These are phyloP conservation scores for Lachancea sp. DNA, from an alignment of 805 yeast species.

Conservation along the genomic window DNA sequence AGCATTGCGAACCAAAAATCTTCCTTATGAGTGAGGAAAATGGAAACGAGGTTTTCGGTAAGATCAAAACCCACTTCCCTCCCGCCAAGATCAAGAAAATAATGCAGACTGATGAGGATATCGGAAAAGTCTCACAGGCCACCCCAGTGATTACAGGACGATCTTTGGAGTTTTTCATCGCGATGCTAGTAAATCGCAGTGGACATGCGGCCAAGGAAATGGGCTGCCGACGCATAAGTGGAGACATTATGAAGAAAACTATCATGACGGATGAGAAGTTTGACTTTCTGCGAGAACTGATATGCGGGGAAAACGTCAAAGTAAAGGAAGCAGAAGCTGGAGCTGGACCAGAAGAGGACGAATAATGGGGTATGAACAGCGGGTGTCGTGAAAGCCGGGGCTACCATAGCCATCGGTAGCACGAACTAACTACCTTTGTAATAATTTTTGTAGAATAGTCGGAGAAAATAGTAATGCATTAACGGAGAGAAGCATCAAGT, in stretches of 20 bases:
- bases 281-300: constrained; percentile 75
- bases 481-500: too few relatives aligned
- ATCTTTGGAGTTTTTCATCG: constrained; percentile 87
- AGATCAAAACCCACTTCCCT: constrained; percentile 76
- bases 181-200: constrained; percentile 79
- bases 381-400: background rate
- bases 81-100: constrained; percentile 92
- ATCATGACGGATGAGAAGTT: constrained; percentile 82
- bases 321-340: constrained; percentile 10
- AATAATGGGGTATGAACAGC: constrained; percentile 6
- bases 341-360: background rate
- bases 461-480: background rate
- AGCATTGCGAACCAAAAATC: background rate
- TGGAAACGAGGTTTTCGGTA: constrained; percentile 24
- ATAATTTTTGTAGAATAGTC: background rate
- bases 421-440: background rate
- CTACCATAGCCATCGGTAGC: background rate
- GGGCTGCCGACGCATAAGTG: constrained; percentile 75
- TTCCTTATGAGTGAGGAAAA: constrained; percentile 8
- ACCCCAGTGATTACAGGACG: constrained; percentile 98
- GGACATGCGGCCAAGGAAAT: constrained; percentile 67
- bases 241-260: constrained; percentile 77
- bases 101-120: constrained; percentile 97
- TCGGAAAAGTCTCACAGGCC: constrained; percentile 97
- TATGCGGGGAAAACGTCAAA: constrained; percentile 26